Conservation (phyloP, 176 grass and related monocot species). For the Tillandsia leiboldiana region DNA sequence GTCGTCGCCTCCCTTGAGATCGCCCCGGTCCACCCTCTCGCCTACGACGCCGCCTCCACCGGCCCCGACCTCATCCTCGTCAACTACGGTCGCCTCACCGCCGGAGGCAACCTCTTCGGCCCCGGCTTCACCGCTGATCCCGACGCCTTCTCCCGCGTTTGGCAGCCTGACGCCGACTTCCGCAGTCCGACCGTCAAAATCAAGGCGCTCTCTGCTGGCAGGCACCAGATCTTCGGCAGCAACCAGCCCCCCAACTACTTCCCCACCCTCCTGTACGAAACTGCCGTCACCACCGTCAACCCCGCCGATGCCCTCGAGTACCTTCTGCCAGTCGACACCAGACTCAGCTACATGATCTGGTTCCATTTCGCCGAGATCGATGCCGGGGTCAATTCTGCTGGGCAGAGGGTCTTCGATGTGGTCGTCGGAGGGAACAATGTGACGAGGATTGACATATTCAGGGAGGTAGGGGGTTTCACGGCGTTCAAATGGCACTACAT, state of each 20-base stretch:
- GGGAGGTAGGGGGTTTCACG: conserved; percentile 81
- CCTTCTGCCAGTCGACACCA: conserved; percentile 74
- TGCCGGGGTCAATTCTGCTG: conserved; percentile 29
- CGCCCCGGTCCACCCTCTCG: conserved; percentile 57
- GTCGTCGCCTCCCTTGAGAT: conserved; percentile 80
- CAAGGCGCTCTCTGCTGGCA: conserved; percentile 65
- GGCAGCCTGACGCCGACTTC: conserved; percentile 75
- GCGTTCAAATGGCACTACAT: conserved; percentile 90
- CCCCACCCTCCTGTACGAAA: conserved; percentile 76
- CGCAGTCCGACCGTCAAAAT: conserved; percentile 34
- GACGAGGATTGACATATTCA: conserved; percentile 79
- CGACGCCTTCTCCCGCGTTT: conserved; percentile 76
- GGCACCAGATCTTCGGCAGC: conserved; percentile 57
- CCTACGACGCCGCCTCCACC: conserved; percentile 73
- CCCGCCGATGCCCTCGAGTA: conserved; percentile 50
- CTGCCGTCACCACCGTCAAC: conserved; percentile 64
- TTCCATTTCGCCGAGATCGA: conserved; percentile 94
- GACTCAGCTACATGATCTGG: conserved; percentile 90
- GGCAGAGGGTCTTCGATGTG: conserved; percentile 83
- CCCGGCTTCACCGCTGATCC: conserved; percentile 72
- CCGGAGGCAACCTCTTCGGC: conserved; percentile 55
- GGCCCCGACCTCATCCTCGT: conserved; percentile 60
- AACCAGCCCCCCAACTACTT: conserved; percentile 97
- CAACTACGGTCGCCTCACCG: conserved; percentile 88
- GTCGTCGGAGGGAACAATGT: conserved; percentile 50